These are phyloP conservation scores for Cutaneotrichosporon spelunceum DNA, from an alignment of 1,284 basidiomycete genomes.

Conservation along the genomic window DNA sequence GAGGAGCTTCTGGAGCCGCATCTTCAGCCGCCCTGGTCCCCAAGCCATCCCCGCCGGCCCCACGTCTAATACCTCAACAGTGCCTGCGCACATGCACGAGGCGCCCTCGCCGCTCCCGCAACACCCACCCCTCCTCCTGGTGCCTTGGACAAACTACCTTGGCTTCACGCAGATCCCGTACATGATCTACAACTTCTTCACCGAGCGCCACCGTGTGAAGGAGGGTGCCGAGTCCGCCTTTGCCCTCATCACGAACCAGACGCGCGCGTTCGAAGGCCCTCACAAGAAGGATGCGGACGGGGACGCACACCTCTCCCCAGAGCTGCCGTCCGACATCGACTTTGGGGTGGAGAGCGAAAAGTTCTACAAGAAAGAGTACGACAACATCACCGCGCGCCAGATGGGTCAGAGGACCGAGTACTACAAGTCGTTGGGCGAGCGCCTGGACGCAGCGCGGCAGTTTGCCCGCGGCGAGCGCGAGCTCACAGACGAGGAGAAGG, in stretches of 20 bases:
- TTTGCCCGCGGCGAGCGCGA: conserved; percentile 74
- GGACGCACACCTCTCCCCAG: conserved; percentile 11
- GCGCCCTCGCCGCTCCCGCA: conserved; percentile 65
- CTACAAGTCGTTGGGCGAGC: conserved; percentile 68
- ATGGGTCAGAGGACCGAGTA: conserved; percentile 69
- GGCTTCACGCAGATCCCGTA: conserved; percentile 82
- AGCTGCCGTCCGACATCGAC: conserved; percentile 54
- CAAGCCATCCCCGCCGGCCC: conserved; percentile 22
- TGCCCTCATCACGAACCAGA: conserved; percentile 63
- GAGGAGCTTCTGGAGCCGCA: conserved; percentile 22
- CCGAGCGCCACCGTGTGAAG: conserved; percentile 73
- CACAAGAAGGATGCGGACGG: conserved; percentile 15
- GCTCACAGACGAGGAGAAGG: conserved; percentile 74
- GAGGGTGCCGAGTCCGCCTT: conserved; percentile 79
- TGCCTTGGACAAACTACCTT: conserved; percentile 81
- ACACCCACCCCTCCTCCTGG: conserved; percentile 77
- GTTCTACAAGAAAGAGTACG: conserved; percentile 65
- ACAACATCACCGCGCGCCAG: conserved; percentile 62
- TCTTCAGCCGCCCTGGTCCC: conserved; percentile 27
- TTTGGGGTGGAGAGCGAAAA: conserved; percentile 68
- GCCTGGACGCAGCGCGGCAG: conserved; percentile 71
- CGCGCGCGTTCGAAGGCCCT: conserved; percentile 61
- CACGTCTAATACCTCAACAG: conserved; percentile 17
- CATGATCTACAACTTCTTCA: conserved; percentile 92
- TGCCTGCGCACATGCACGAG: conserved; percentile 49